Conservation (phyloP, 2,329 filamentous ascomycete species). For the Tolypocladium cylindrosporum region DNA sequence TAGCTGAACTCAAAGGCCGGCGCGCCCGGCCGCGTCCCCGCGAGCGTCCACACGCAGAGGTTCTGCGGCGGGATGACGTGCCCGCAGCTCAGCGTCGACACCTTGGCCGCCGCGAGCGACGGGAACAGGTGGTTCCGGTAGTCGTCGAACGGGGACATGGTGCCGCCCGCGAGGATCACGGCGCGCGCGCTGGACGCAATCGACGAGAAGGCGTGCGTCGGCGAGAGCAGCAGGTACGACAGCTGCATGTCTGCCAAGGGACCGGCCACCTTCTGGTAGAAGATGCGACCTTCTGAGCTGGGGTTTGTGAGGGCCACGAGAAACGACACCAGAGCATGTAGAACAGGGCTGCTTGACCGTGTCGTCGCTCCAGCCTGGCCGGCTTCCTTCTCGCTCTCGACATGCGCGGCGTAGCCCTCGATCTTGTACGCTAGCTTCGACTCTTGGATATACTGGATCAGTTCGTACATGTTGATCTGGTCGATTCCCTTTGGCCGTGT, state of each 20-base stretch:
- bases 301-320: constrained; percentile 79
- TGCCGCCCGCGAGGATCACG: constrained; percentile 86
- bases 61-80: constrained; percentile 84
- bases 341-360: constrained; percentile 33
- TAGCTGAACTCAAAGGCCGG: constrained; percentile 78
- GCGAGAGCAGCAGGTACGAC: constrained; percentile 82
- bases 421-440: constrained; percentile 93
- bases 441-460: constrained; percentile 79
- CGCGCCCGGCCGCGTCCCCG: constrained; percentile 27
- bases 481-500: constrained; percentile 81
- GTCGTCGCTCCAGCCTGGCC: constrained; percentile 9
- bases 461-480: constrained; percentile 87
- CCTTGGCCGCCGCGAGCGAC: constrained; percentile 48
- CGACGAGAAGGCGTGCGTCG: constrained; percentile 81
- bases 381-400: constrained; percentile 36
- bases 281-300: constrained; percentile 58
- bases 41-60: constrained; percentile 67
- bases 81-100: constrained; percentile 81
- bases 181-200: constrained; percentile 77
- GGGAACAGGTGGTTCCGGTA: constrained; percentile 83
- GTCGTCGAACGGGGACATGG: constrained; percentile 94
- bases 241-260: constrained; percentile 44
- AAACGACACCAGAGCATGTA: constrained; percentile 50
- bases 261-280: constrained; percentile 41
- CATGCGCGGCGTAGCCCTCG: constrained; percentile 69